A percentile compares a stretch with the other conserved stretches of the same genome.
These are phyloP conservation scores for Tetracladium setigerum DNA, from an alignment of 495 filamentous ascomycete genomes.

Conservation along the genomic window DNA sequence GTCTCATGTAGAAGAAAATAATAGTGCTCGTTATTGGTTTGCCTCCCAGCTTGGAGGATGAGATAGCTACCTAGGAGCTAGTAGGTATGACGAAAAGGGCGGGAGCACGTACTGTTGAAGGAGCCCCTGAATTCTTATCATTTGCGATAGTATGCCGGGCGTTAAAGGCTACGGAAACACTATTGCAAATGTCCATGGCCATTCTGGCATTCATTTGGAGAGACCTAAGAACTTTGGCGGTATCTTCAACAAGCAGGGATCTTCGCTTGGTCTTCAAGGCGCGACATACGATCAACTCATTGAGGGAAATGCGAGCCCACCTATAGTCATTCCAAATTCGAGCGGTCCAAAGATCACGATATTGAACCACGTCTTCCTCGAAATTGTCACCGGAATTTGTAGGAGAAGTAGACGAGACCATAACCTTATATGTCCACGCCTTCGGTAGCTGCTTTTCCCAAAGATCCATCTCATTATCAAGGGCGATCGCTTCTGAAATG, in stretches of 20 bases:
- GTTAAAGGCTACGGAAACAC: too few species aligned
- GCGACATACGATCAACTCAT: slow-evolving; percentile 7
- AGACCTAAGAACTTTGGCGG: background rate
- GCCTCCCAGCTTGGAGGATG: background rate
- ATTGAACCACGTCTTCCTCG: background rate
- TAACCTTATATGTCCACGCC: slow-evolving; percentile 1
- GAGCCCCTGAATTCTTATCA: background rate
- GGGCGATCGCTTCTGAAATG: background rate
- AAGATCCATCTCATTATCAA: slow-evolving; percentile 11
- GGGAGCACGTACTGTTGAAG: too few species aligned
- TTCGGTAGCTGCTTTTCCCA: slow-evolving; percentile 12
- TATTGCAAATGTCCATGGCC: slow-evolving; percentile 15
- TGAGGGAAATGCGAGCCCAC: slow-evolving; percentile 11
- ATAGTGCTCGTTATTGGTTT: too few species aligned
- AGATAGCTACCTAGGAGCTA: background rate
- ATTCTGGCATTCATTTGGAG: slow-evolving; percentile 5
- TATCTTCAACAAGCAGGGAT: background rate
- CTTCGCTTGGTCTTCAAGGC: slow-evolving; percentile 1
- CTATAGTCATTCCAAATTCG: slow-evolving; percentile 12
- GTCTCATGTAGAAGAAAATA: too few species aligned
- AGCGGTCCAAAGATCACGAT: slow-evolving; percentile 3
- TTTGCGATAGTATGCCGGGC: background rate
- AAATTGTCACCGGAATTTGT: too few species aligned
- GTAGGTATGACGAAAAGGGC: background rate
- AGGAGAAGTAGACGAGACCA: too few species aligned